These are phyloP conservation scores for Trametes polyzona DNA, from an alignment of 1,284 basidiomycete genomes.

Conservation along the genomic window DNA sequence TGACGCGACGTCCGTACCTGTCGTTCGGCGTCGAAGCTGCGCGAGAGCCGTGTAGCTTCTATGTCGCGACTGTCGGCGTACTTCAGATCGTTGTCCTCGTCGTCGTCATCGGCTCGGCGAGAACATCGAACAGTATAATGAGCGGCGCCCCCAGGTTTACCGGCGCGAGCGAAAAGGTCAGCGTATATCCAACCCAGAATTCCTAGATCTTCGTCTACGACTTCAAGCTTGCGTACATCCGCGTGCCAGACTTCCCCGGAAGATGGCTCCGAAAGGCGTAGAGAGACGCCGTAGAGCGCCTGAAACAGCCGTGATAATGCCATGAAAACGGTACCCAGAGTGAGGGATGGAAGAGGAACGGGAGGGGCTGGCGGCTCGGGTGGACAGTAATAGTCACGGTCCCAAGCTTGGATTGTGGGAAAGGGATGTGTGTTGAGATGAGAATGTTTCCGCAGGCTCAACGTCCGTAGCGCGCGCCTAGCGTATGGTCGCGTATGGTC, in stretches of 20 bases:
- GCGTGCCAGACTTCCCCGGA: slow-evolving; percentile 90
- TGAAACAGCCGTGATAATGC: slow-evolving; percentile 85
- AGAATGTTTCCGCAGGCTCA: slow-evolving; percentile 76
- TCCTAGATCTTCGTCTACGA: slow-evolving; percentile 86
- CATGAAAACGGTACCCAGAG: slow-evolving; percentile 86
- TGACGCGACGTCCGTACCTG: slow-evolving; percentile 60
- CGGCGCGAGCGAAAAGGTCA: slow-evolving; percentile 85
- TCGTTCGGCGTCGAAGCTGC: slow-evolving; percentile 63
- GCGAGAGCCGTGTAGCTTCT: slow-evolving; percentile 48
- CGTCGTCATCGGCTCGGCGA: slow-evolving; percentile 89
- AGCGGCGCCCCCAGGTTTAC: slow-evolving; percentile 91
- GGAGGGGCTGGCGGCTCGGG: slow-evolving; percentile 74
- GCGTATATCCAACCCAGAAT: slow-evolving; percentile 94
- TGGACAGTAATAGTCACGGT: slow-evolving; percentile 88
- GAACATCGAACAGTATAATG: slow-evolving; percentile 98
- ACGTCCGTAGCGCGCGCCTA: slow-evolving; percentile 66
- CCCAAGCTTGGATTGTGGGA: slow-evolving; percentile 87
- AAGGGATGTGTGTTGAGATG: slow-evolving; percentile 57
- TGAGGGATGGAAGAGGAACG: slow-evolving; percentile 71
- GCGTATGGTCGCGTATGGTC: slow-evolving; percentile 80
- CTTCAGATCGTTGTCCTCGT: slow-evolving; percentile 66
- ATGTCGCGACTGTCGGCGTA: slow-evolving; percentile 41
- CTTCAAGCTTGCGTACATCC: slow-evolving; percentile 90
- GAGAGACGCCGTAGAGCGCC: slow-evolving; percentile 85
- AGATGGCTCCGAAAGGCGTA: slow-evolving; percentile 68